Evolutionary conservation across 2,329 filamentous ascomycete genomes (phyloP).

Genomic region (Fusarium sp.): DNA sequence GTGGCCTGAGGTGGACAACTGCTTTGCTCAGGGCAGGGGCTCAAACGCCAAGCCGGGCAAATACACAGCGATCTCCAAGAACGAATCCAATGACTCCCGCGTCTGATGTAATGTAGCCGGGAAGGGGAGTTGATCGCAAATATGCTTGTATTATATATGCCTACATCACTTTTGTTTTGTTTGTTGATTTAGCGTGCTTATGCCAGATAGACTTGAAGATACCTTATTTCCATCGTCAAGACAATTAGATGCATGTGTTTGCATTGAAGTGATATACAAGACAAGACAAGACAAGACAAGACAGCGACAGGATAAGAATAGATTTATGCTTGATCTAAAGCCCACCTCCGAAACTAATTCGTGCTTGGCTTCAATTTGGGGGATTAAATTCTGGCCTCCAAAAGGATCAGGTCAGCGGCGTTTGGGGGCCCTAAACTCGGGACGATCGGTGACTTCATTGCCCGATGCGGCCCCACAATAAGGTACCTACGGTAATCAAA

Average conservation of each 20-base stretch:
- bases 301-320: neutral
- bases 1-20: slow-evolving; percentile 41
- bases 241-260: neutral
- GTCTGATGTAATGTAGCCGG: slow-evolving; percentile 26
- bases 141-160: neutral
- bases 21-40: slow-evolving; percentile 46
- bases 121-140: slow-evolving; percentile 6
- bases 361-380: slow-evolving; percentile 25
- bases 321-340: slow-evolving; percentile 17
- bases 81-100: slow-evolving; percentile 11
- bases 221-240: neutral
- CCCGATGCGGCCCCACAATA: slow-evolving; percentile 18
- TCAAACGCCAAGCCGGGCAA: slow-evolving; percentile 32
- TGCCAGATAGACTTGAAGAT: slow-evolving; percentile 10
- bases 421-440: slow-evolving; percentile 5
- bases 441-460: slow-evolving; percentile 42
- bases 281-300: neutral
- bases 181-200: neutral
- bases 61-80: slow-evolving; percentile 27
- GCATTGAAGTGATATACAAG: neutral
- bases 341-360: neutral
- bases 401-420: slow-evolving; percentile 3
- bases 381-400: neutral
- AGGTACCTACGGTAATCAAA: too few species aligned
- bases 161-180: neutral